Base-by-base conservation (phyloP, 2,329 filamentous ascomycete species). In the Colletotrichum salicis region DNA sequence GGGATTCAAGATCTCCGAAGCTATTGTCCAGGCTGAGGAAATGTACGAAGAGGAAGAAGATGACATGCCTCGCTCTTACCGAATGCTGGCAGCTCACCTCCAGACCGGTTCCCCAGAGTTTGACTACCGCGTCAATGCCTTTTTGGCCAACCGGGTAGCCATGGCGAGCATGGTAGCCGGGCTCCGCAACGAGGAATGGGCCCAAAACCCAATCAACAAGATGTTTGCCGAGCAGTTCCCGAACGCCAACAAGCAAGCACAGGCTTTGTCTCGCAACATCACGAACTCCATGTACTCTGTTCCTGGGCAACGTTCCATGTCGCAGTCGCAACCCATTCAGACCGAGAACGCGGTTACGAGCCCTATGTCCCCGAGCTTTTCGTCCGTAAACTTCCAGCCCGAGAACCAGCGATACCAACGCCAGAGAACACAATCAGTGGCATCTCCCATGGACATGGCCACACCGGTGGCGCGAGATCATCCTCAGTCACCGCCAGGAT, bases 11-110 rank as follows among this genome's bases (percentile, higher is more conserved):
- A 93, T 98, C 70, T 95, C 92, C 31, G 93, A 95, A 80, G 89
- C 96, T 77, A 95, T 96, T 31, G 70, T 74, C 2, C 86, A 93
- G 76, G 95, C 94, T 74, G 95, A 97, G 80, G 94, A 97, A 80
- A 97, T 97, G 94, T 98, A 98, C 79, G 95, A 97, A 78, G 95
- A 97, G 81, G 94, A 97, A 78, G 95, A 97, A 64, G 94, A 97
- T 76, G 93, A 95, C 68, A 79, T 94, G 29, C 91, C 92, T 1
- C 87, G 90, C 72, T 89, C 90, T 65, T 93, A 91, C 78, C 87
- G 90, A 70, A 84, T 90, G 15, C 83, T 94, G 37, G 89, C 89
- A 15, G 86, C 89, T 3, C 88, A 91, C 76, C 83, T 93, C 70
- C 87, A 90, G 75, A 91, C 88, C 2, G 84, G 84, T 19, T 90